Percentiles rank a stretch among this genome's conserved stretches.
These are phyloP conservation scores for Beauveria asiatica DNA, from an alignment of 2,329 filamentous ascomycete species.

Conservation along the genomic window DNA sequence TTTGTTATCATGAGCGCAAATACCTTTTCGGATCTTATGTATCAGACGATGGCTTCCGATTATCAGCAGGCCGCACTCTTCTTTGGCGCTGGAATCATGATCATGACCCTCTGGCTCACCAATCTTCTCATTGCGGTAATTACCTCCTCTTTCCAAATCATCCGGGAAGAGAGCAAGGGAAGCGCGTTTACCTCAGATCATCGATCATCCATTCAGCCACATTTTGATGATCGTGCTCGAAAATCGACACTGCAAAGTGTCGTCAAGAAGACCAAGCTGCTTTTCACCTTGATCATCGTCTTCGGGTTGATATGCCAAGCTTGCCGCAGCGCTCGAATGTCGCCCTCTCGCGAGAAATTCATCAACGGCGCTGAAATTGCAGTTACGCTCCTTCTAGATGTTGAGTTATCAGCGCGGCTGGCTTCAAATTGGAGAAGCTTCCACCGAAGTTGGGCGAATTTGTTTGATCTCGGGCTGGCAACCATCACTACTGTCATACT, in stretches of 20 bases:
- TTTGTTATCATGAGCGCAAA: conserved; percentile 99
- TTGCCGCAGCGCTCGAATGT: conserved; percentile 70
- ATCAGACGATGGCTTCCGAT: conserved; percentile 85
- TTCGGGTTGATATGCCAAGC: conserved; percentile 74
- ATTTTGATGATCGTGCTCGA: conserved; percentile 29
- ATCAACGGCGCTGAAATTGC: conserved; percentile 66
- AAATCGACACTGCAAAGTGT: conserved; percentile 54
- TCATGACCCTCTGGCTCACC: conserved; percentile 93
- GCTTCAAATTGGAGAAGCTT: conserved; percentile 74
- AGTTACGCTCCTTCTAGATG: conserved; percentile 67
- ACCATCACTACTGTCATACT: conserved; percentile 78
- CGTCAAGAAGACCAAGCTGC: conserved; percentile 63
- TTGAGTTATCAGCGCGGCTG: conserved; percentile 78
- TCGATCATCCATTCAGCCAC: conserved; percentile 30
- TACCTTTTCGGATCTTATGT: conserved; percentile 91
- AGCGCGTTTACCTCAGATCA: conserved; percentile 84
- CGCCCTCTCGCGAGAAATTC: conserved; percentile 46
- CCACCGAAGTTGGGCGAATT: conserved; percentile 62
- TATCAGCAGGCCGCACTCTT: conserved; percentile 80
- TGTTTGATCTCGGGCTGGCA: conserved; percentile 72
- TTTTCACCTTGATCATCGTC: conserved; percentile 77
- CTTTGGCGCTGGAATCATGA: conserved; percentile 66
- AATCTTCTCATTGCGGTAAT: conserved; percentile 95
- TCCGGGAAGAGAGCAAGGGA: conserved; percentile 87
- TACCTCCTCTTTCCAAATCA: conserved; percentile 96